A percentile compares a stretch with the other conserved stretches of the same genome.
Evolutionary conservation across 2,329 filamentous ascomycete species (phyloP).

Genomic region (Neurospora sp.): DNA sequence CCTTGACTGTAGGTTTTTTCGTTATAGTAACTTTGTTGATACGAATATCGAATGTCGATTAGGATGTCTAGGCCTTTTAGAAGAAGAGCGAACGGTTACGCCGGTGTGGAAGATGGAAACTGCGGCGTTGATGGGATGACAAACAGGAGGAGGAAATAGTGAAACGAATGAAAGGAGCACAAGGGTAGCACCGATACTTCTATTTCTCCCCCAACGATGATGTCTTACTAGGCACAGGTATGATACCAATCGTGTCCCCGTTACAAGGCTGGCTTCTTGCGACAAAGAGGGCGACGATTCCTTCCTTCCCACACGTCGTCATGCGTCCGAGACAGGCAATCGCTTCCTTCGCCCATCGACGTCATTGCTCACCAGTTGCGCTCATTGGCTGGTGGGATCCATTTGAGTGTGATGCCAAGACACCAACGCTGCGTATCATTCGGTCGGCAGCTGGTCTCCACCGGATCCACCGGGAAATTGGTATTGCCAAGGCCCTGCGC

Average conservation of each 20-base stretch:
- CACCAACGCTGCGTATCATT: not conserved
- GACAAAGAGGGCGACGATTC: not conserved
- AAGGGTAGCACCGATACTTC: not conserved
- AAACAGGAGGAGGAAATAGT: not conserved
- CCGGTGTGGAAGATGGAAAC: not conserved
- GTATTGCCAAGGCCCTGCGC: not conserved
- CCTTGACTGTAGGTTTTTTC: not conserved
- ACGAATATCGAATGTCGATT: not conserved
- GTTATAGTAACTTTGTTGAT: not conserved
- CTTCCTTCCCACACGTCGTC: not conserved
- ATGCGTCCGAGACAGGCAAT: not conserved
- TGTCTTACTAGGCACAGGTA: not conserved
- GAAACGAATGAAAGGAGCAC: not conserved
- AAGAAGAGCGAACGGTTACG: not conserved
- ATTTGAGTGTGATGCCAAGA: not conserved
- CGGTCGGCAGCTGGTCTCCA: not conserved
- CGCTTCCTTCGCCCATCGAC: not conserved
- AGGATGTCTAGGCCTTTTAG: not conserved
- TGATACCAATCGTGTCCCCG: not conserved
- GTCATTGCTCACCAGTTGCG: not conserved
- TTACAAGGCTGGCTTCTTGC: not conserved
- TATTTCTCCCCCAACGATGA: not conserved
- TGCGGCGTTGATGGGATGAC: not conserved
- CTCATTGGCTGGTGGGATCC: not conserved
- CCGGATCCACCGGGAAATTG: not conserved